Percentiles rank a stretch among this genome's conserved stretches.
phyloP scores from a whole-genome alignment of 768 basidiomycete species.

The Lactarius sanguifluus region DNA sequence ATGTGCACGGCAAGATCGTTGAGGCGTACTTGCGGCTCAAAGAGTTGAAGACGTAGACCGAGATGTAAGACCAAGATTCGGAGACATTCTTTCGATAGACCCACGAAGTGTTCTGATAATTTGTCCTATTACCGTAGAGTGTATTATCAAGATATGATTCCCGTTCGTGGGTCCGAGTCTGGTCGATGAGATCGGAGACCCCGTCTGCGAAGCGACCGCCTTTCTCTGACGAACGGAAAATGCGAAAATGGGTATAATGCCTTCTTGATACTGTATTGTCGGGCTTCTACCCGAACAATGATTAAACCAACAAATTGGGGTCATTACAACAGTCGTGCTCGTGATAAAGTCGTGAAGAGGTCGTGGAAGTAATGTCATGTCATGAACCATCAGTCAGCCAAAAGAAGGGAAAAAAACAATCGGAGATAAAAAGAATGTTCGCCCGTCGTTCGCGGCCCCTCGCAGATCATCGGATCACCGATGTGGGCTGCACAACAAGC shows the following conservation, averaged over 20 bases:
- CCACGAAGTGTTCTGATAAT: not conserved
- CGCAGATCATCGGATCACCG: not conserved
- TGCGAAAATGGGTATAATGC: not conserved
- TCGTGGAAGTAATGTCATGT: slow-evolving; percentile 24
- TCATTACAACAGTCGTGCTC: slow-evolving; percentile 17
- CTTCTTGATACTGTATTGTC: not conserved
- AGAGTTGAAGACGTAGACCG: not conserved
- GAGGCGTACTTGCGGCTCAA: slow-evolving; percentile 31
- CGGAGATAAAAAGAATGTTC: not conserved
- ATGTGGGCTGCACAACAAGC: not conserved
- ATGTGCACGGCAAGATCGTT: slow-evolving; percentile 31
- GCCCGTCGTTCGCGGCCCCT: not conserved
- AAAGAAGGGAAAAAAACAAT: not conserved
- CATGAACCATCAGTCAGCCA: slow-evolving; percentile 8
- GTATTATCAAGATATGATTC: not conserved
- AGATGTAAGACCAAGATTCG: not conserved
- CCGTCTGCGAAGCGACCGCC: not conserved
- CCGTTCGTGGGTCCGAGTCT: not conserved
- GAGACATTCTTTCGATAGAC: not conserved
- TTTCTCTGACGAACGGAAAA: not conserved
- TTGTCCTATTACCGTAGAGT: not conserved
- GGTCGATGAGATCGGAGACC: not conserved
- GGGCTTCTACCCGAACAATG: not conserved
- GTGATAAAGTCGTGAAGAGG: slow-evolving; percentile 27
- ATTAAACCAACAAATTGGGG: not conserved